Conservation (phyloP, 2,329 filamentous ascomycete genomes). For the Aspergillus caelatus region DNA sequence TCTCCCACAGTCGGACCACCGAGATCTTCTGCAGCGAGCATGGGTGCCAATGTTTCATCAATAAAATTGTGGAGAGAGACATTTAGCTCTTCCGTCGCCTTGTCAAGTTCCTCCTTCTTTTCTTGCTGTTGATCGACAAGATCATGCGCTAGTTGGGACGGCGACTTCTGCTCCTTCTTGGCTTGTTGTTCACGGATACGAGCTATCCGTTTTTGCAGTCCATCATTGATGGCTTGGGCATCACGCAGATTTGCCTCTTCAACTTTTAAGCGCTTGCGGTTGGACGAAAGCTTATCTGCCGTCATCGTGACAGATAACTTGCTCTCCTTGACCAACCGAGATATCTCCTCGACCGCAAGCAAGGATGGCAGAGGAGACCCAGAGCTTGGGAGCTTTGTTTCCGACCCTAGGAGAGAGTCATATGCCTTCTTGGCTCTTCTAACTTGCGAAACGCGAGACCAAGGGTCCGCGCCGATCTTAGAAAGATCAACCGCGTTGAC, state of each 20-base stretch:
- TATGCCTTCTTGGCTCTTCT: constrained; percentile 66
- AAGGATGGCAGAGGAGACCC: constrained; percentile 72
- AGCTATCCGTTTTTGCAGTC: constrained; percentile 61
- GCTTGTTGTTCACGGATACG: constrained; percentile 61
- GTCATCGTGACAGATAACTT: constrained; percentile 58
- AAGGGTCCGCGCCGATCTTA: constrained; percentile 31
- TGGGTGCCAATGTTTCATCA: constrained; percentile 67
- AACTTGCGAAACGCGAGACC: constrained; percentile 49
- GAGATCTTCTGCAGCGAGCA: constrained; percentile 81
- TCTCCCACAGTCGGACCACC: constrained; percentile 82
- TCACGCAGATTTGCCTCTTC: constrained; percentile 54
- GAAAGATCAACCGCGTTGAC: constrained; percentile 34
- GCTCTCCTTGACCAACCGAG: constrained; percentile 66
- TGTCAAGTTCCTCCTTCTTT: constrained; percentile 63
- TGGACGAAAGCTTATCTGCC: constrained; percentile 42
- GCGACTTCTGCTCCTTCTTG: constrained; percentile 60
- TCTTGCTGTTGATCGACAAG: constrained; percentile 62
- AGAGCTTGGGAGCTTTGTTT: constrained; percentile 67
- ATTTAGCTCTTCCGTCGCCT: constrained; percentile 63
- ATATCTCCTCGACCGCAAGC: constrained; percentile 69
- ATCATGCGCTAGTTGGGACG: constrained; percentile 65
- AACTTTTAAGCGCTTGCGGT: constrained; percentile 43
- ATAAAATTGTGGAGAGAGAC: constrained; percentile 71
- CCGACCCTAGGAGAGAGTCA: constrained; percentile 60
- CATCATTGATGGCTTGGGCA: constrained; percentile 48